Evolutionary conservation across 2,329 filamentous ascomycete species (phyloP).

Genomic region (Zalaria obscura): DNA sequence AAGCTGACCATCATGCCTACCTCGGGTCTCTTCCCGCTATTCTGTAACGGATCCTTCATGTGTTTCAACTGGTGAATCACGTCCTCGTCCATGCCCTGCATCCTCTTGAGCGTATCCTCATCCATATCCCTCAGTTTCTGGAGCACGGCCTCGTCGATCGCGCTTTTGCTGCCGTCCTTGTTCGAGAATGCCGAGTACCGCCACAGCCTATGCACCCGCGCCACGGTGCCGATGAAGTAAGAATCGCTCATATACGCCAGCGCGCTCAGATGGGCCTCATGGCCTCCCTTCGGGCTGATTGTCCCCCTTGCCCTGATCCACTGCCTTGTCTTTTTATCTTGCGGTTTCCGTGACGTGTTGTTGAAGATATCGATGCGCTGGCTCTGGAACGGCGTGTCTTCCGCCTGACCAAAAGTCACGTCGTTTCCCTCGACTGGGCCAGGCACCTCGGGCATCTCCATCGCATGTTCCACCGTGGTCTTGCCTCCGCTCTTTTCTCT

Average conservation of each 20-base stretch:
- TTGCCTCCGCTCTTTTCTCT: conserved; percentile 46
- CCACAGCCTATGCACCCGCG: conserved; percentile 68
- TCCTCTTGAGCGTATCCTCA: conserved; percentile 25
- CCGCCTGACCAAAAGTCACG: conserved; percentile 14
- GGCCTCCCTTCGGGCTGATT: conserved; percentile 60
- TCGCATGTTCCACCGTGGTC: conserved; percentile 50
- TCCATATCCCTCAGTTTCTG: conserved; percentile 31
- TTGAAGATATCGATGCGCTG: conserved; percentile 43
- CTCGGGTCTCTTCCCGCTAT: conserved; percentile 33
- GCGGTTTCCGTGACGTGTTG: conserved; percentile 36
- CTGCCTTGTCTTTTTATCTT: conserved; percentile 49
- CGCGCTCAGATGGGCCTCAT: conserved; percentile 70
- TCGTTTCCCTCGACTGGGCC: conserved; percentile 26
- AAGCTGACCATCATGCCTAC: conserved; percentile 78
- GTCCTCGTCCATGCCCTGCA: conserved; percentile 32
- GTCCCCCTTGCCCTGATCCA: conserved; percentile 64
- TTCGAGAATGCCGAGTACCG: conserved; percentile 4
- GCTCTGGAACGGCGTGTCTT: conserved; percentile 41
- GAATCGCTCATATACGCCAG: conserved; percentile 68
- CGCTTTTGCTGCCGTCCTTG: conserved; percentile 9
- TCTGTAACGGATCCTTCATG: conserved; percentile 17
- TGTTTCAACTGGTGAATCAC: conserved; percentile 37
- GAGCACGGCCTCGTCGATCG: conserved; percentile 26
- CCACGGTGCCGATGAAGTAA: conserved; percentile 84
- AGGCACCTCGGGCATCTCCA: conserved; percentile 34